Evolutionary conservation across 352 stramenopile genomes (phyloP), one percentile per base, ranked within the genome.

Genomic region (Globisporangium viniferum): DNA sequence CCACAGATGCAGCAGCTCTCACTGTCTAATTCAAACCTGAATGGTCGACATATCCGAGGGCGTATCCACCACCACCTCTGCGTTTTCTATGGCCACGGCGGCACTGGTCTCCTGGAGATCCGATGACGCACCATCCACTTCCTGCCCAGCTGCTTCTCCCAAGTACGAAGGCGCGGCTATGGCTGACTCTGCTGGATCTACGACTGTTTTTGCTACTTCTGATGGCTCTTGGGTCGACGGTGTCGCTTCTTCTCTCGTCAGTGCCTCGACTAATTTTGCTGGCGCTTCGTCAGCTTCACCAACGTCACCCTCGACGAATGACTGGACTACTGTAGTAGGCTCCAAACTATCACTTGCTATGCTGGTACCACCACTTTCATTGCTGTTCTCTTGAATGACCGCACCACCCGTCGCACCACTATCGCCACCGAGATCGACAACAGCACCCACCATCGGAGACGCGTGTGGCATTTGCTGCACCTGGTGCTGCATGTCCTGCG

Each of bases 401-500:
- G 5, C 31, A 22, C 29, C 20, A 31, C 6, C 33, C 48, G 6
- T 49, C 56, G 33, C 56, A 18, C 20, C 56, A 18, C 20, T 48
- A 20, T 22, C 29, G 8, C 10, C n/a, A 48, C 49, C 10, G 33
- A 31, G 18, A 20, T 46, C 56, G 49, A 24, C 33, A 31, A 33
- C 33, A 14, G 10, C 3, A 9, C 18, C 15, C 15, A 9, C 35
- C 33, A 10, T 53, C 15, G 49, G 36, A 10, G 33, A 20, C 22
- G 18, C 20, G n/a, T 5, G 22, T 8, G 18, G 18, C 12, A 22
- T 18, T 57, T 46, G 39, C 10, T 51, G 59, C 18, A 41, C 39
- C 18, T 61, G 51, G 29, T 71, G 67, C 36, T 54, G 59, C 15
- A 29, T 71, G 55, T 81, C 67, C 65, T 82, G 79, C 35, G 68